Base-by-base conservation (phyloP, 2,329 filamentous ascomycete species). In the Exophiala aquamarina region DNA sequence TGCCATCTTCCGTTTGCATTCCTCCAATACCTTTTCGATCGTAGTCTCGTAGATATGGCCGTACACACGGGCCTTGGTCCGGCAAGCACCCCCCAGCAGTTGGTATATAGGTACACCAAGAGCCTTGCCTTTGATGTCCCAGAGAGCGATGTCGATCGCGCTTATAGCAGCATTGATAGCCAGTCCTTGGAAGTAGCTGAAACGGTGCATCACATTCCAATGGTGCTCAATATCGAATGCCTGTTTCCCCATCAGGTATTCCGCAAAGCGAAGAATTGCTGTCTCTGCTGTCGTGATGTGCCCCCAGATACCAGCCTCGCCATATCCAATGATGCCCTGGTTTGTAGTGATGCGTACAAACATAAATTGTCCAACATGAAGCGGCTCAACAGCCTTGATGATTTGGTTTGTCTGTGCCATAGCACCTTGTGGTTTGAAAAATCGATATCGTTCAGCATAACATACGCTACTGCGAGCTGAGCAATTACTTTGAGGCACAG, bases 41-140 rank as follows among this genome's bases (percentile, higher is more conserved):
- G 84, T 70, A 56, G 89, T 86, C 3, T 86, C 86, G 3, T 86
- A 86, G 48, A 90, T 89, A 86, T 87, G 89, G 11, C 82, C 82
- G 59, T 88, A 88, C 0, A 88, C 84, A 51, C 80, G 78, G 7
- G 86, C 68, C 56, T 80, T 82, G 48, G 81, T 70, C 28, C 85
- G 75, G 2, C 90, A 63, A 41, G 87, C 87, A 2, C 86, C 87
- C 3, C 87, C 87, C 0, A 90, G 74, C 0, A 91, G 72, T 55
- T 89, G 78, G 59, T 89, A 83, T 37, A 90, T 77, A 0, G 86
- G 86, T 0, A 89, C 80, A 5, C 77, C 76, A 3, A 84, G 67
- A 50, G 74, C 77, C 33, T 39, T 45, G 29, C 79, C 80, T 67
- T 89, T 89, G 14, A 89, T 70, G 66, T 90, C 86, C 86, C 86